Conservation (phyloP, 768 basidiomycete genomes). For the Lyophyllum atratum region DNA sequence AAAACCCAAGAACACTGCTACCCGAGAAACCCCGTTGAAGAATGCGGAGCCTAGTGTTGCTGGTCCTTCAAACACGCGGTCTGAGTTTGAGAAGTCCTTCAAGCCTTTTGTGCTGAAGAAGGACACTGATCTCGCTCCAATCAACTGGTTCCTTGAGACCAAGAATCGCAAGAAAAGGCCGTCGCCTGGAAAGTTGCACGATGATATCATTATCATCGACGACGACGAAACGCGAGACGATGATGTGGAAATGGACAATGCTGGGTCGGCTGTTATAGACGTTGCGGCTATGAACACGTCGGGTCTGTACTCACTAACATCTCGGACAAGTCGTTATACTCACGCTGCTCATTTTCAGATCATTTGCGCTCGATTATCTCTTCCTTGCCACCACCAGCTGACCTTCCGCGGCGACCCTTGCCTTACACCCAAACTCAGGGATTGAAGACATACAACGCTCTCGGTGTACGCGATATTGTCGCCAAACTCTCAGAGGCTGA, state of each 20-base stretch:
- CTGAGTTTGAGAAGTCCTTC: slow-evolving; percentile 77
- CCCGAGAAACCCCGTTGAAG: slow-evolving; percentile 19
- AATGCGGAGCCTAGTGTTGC: slow-evolving; percentile 31
- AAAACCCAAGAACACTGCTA: slow-evolving; percentile 50
- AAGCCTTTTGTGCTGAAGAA: slow-evolving; percentile 81
- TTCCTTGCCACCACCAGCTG: slow-evolving; percentile 30
- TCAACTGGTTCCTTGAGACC: slow-evolving; percentile 62
- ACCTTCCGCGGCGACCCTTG: slow-evolving; percentile 18
- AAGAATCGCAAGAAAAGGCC: slow-evolving; percentile 26
- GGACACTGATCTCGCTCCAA: slow-evolving; percentile 68
- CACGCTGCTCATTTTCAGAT: slow-evolving; percentile 26
- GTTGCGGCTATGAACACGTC: slow-evolving; percentile 35
- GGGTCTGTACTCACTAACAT: slow-evolving; percentile 34
- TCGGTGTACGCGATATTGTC: slow-evolving; percentile 51
- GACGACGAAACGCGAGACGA: slow-evolving; percentile 11
- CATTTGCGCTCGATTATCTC: slow-evolving; percentile 40
- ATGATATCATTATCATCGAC: slow-evolving; percentile 64
- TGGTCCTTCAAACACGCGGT: slow-evolving; percentile 41
- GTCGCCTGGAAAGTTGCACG: slow-evolving; percentile 21
- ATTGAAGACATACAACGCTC: slow-evolving; percentile 37
- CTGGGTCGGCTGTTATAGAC: slow-evolving; percentile 20
- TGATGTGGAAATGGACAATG: slow-evolving; percentile 27
- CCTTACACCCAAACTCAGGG: slow-evolving; percentile 20
- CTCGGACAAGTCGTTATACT: neutral
- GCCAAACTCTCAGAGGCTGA: slow-evolving; percentile 75